Base-by-base conservation (phyloP, 2,329 filamentous ascomycete species). In the Trichoderma sp. region DNA sequence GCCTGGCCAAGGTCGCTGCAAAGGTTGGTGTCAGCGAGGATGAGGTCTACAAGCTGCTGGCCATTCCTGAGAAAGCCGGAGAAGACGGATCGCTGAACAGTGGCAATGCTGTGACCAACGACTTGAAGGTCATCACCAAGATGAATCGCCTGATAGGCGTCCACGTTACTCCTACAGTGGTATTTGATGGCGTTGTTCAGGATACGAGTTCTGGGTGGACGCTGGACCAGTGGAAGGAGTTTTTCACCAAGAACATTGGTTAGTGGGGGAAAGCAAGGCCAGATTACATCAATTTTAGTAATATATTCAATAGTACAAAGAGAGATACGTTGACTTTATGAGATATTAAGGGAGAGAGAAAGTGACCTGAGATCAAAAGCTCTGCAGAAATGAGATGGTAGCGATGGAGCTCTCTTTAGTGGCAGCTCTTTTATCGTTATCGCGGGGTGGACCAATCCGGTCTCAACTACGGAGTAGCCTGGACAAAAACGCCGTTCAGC, bases 81-180 rank as follows among this genome's bases (percentile, higher is more conserved):
- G 82, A 84, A 55, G 90, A 92, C 74, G 92, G 91, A 0, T 82
- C 85, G 37, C 79, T 94, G 78, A 98, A 98, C 77, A 79, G 77
- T 10, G 94, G 95, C 0, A 97, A 98, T 78, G 83, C 84, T 68
- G 91, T 96, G 63, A 97, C 94, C 29, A 87, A 91, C 77, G 93
- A 97, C 79, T 80, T 97, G 68, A 97, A 97, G 84, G 80, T 92
- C 60, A 83, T 95, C 75, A 88, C 95, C 71, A 96, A 94, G 86
- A 90, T 90, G 79, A 87, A 92, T 75, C 84, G 95, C 55, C 81
- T 96, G 73, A 87, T 92, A 10, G 92, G 94, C 14, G 88, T 97
- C 55, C 95, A 98, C 82, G 93, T 97, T 52, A 95, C 93, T 53
- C 95, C 95, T 1, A 97, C 94, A 0, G 93, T 95, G 24, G 85